phyloP scores from a whole-genome alignment of 2,329 filamentous ascomycete species.

The Xylariales sp. region DNA sequence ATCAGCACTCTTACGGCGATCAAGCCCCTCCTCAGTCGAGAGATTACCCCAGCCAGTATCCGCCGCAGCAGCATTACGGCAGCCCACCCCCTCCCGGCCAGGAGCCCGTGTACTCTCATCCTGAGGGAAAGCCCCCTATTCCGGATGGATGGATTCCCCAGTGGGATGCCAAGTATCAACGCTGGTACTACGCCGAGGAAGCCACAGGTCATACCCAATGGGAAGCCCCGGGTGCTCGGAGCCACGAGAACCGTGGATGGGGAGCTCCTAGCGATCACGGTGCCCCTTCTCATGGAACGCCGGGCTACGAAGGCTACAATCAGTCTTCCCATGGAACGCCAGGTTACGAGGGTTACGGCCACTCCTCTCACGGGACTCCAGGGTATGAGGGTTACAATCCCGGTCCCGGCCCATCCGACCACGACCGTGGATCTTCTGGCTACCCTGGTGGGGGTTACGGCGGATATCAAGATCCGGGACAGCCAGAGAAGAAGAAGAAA shows the following conservation, averaged over 20 bases:
- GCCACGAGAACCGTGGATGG: conserved; percentile 27
- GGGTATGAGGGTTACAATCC: conserved; percentile 38
- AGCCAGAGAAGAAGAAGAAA: conserved; percentile 57
- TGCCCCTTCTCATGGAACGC: conserved; percentile 35
- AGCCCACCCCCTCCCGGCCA: conserved; percentile 31
- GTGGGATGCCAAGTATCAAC: conserved; percentile 70
- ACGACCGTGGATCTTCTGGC: conserved; percentile 35
- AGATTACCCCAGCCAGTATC: conserved; percentile 39
- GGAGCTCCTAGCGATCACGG: conserved; percentile 41
- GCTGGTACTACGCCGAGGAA: conserved; percentile 74
- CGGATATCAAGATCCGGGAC: conserved; percentile 29
- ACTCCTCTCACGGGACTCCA: conserved; percentile 33
- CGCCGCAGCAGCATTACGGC: conserved; percentile 37
- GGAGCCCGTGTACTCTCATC: conserved; percentile 51
- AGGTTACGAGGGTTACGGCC: conserved; percentile 31
- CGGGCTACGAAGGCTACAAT: conserved; percentile 28
- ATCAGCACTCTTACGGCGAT: background rate
- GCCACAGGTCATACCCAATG: conserved; percentile 72
- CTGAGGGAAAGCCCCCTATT: conserved; percentile 60
- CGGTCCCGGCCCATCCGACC: conserved; percentile 24
- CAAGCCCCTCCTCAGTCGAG: conserved; percentile 5
- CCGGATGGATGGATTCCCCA: conserved; percentile 71
- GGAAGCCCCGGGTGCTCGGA: conserved; percentile 62
- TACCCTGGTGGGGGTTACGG: conserved; percentile 37
- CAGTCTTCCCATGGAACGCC: conserved; percentile 36